phyloP scores from a whole-genome alignment of 169 alveolate species.

The Blepharisma undulans region DNA sequence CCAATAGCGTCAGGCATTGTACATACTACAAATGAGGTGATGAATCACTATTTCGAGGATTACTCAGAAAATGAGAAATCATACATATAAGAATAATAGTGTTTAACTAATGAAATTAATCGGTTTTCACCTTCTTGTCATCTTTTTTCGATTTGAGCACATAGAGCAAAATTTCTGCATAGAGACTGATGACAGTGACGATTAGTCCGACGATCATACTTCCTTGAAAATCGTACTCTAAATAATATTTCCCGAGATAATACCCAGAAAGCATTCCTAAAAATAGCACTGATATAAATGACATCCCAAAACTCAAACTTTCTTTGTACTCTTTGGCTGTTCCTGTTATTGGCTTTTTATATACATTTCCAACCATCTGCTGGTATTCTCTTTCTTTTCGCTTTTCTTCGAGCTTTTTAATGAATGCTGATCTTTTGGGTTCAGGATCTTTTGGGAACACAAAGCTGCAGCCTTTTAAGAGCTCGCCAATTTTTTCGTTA shows the following conservation, averaged over 20 bases:
- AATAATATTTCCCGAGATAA: conserved; percentile 2
- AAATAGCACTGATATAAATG: background rate
- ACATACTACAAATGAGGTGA: background rate
- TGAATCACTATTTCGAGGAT: background rate
- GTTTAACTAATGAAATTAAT: background rate
- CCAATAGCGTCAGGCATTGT: conserved; percentile 1
- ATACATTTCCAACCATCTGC: background rate
- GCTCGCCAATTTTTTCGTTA: background rate
- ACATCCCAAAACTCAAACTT: background rate
- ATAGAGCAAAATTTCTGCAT: conserved; percentile 7
- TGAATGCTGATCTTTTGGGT: background rate
- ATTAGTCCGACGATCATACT: background rate
- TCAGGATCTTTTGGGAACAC: background rate
- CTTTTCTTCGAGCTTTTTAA: background rate
- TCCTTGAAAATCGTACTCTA: background rate
- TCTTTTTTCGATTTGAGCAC: background rate
- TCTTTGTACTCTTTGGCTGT: background rate
- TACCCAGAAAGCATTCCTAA: conserved; percentile 19
- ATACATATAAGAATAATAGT: background rate
- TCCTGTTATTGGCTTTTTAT: background rate
- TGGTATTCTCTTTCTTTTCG: conserved; percentile 7
- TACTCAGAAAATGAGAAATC: background rate
- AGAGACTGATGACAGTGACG: background rate
- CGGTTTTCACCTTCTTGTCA: background rate
- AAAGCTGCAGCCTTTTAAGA: conserved; percentile 18